phyloP scores from a whole-genome alignment of 805 yeast genomes.

The Candida lessepsii region DNA sequence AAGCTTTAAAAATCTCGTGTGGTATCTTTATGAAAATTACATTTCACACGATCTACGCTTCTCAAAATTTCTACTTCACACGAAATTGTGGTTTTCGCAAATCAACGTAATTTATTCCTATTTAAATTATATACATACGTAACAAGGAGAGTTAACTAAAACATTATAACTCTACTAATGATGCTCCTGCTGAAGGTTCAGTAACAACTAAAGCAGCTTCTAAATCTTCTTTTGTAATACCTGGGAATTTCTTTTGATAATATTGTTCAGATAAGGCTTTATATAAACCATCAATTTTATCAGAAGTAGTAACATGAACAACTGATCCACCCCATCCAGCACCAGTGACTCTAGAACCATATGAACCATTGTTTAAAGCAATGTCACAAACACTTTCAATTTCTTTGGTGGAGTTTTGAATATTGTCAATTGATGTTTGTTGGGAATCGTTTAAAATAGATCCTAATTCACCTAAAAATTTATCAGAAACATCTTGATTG shows the following conservation, averaged over 20 bases:
- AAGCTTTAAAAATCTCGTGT: too few relatives aligned
- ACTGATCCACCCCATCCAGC: slow-evolving; percentile 80
- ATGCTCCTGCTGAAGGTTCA: slow-evolving; percentile 56
- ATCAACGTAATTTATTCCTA: slow-evolving; percentile 7
- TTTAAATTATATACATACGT: not conserved
- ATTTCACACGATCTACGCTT: too few relatives aligned
- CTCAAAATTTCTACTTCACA: too few relatives aligned
- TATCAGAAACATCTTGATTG: slow-evolving; percentile 20
- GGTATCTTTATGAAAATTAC: too few relatives aligned
- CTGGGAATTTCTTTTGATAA: slow-evolving; percentile 49
- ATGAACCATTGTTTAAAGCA: slow-evolving; percentile 55
- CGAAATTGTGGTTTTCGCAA: too few relatives aligned
- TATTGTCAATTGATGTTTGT: slow-evolving; percentile 40
- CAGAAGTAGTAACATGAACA: slow-evolving; percentile 57
- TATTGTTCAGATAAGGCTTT: slow-evolving; percentile 49
- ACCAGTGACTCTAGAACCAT: slow-evolving; percentile 72
- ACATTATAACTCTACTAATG: slow-evolving; percentile 19
- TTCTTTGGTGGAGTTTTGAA: slow-evolving; percentile 53
- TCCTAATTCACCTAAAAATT: slow-evolving; percentile 49
- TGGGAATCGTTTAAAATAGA: slow-evolving; percentile 60
- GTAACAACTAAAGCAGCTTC: slow-evolving; percentile 53
- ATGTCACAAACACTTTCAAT: slow-evolving; percentile 53
- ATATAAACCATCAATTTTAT: slow-evolving; percentile 36
- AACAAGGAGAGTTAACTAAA: too few relatives aligned
- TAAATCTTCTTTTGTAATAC: slow-evolving; percentile 44